phyloP scores from a whole-genome alignment of 2,329 filamentous ascomycete species.

The Metarhizium album region DNA sequence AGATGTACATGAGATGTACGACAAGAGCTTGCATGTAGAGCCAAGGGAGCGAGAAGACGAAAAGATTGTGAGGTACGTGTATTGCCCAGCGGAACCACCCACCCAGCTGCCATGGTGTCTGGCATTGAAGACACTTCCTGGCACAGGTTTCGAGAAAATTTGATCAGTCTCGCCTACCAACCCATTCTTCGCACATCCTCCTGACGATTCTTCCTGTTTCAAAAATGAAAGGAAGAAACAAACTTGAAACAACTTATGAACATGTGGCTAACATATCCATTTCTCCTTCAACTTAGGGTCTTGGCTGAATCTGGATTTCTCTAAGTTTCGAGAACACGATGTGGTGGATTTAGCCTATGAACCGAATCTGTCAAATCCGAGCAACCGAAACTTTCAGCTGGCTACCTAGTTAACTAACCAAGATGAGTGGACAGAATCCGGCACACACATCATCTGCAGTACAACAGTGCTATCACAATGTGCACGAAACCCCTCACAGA shows the following conservation, averaged over 20 bases:
- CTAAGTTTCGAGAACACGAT: conserved; percentile 21
- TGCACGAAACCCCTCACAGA: neutral
- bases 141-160: neutral
- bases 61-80: conserved; percentile 90
- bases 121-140: neutral
- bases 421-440: neutral
- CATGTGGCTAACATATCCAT: conserved; percentile 1
- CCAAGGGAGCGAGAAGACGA: conserved; percentile 95
- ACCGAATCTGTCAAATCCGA: neutral
- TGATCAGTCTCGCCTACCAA: neutral
- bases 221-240: no score
- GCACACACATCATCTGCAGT: neutral
- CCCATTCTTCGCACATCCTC: neutral
- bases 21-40: conserved; percentile 87
- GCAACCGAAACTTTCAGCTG: neutral
- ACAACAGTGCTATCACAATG: neutral
- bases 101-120: conserved; percentile 13
- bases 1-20: conserved; percentile 99
- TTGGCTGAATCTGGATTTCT: conserved; percentile 52
- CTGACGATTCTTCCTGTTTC: neutral
- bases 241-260: neutral
- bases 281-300: conserved; percentile 31
- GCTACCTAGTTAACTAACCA: neutral
- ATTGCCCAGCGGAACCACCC: conserved; percentile 16
- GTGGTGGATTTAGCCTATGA: conserved; percentile 1